Base-by-base conservation (phyloP, 2,329 filamentous ascomycete genomes). In the Apiospora malaysiana region DNA sequence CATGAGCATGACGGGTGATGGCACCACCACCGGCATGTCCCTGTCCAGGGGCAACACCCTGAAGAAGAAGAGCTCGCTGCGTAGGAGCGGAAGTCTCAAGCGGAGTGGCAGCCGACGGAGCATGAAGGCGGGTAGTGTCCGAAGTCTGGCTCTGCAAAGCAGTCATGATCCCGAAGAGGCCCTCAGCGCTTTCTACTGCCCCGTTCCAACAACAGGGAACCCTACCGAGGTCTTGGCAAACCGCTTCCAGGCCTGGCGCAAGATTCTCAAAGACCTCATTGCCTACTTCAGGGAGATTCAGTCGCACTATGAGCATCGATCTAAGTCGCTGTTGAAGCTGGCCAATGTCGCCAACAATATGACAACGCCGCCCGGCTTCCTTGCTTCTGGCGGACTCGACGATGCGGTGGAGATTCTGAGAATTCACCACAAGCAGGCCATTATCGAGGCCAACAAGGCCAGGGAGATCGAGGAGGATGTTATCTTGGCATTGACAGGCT, bases 201-300 rank as follows among this genome's bases (percentile, higher is more conserved):
- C 96, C 0, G 92, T 99, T 45, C 96, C 95, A 3, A 98, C 94
- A 6, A 89, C 89, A 23, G 94, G 94, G 4, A 94, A 91, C 69
- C 96, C 96, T 2, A 98, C 96, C 1, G 95, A 98, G 71, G 87
- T 93, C 68, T 86, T 99, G 42, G 93, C 94, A 59, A 93, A 91
- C 76, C 90, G 96, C 70, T 99, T 99, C 80, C 93, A 98, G 85
- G 94, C 93, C 68, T 99, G 96, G 96, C 90, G 96, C 77, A 97
- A 97, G 84, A 88, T 98, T 18, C 88, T 99, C 69, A 98, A 98
- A 81, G 95, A 98, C 75, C 87, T 98, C 63, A 97, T 98, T 75
- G 85, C 93, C 70, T 98, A 97, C 81, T 98, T 98, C 80, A 91
- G 94, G 76, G 96, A 98, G 80, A 91, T 98, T 66, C 94, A 97